A percentile compares a stretch with the other conserved stretches of the same genome.
These are phyloP conservation scores for Syzygium syzygioides DNA, from an alignment of 441 rosid genomes.

Conservation along the genomic window DNA sequence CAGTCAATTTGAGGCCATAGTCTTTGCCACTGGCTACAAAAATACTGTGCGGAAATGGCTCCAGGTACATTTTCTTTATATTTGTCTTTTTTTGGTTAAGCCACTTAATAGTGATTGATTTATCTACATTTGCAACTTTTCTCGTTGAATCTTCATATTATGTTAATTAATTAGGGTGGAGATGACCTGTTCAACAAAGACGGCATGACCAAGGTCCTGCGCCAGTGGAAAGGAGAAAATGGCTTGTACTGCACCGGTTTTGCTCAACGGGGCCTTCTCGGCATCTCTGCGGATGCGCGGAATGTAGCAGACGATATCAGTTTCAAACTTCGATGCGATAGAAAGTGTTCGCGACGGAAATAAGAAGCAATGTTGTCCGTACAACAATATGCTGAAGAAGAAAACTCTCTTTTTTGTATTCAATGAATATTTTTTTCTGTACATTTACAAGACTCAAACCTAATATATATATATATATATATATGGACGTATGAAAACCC, in stretches of 20 bases:
- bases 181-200: background rate
- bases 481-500: too few relatives aligned
- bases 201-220: background rate
- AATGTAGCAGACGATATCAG: too few relatives aligned
- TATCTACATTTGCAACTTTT: background rate
- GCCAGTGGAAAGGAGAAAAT: background rate
- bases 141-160: background rate
- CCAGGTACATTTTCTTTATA: slow-evolving; percentile 11
- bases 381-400: too few relatives aligned
- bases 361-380: too few relatives aligned
- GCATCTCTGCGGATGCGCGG: background rate
- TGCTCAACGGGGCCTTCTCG: background rate
- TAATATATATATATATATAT: too few relatives aligned
- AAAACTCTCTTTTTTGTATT: too few relatives aligned
- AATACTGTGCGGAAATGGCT: slow-evolving; percentile 44
- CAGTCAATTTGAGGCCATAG: slow-evolving; percentile 18
- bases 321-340: too few relatives aligned
- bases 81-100: too few relatives aligned
- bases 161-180: background rate
- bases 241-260: background rate
- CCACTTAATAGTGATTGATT: background rate
- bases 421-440: too few relatives aligned
- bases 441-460: too few relatives aligned
- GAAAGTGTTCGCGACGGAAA: too few relatives aligned
- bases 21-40: slow-evolving; percentile 49